phyloP scores from a whole-genome alignment of 768 basidiomycete species.

The Kwoniella heveanensis region DNA sequence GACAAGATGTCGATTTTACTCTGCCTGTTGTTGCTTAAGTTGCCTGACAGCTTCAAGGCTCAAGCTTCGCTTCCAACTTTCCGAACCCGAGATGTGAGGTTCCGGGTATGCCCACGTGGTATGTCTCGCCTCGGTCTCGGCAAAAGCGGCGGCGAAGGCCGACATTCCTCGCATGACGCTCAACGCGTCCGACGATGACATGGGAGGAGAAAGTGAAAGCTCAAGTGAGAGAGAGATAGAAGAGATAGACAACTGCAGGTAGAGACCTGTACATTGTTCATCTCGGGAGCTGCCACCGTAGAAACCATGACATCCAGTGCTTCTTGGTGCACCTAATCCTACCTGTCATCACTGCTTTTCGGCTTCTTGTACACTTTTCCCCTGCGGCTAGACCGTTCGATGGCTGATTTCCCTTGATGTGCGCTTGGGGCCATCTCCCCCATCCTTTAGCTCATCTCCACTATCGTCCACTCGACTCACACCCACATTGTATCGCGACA shows the following conservation, averaged over 20 bases:
- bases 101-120: neutral
- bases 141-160: neutral
- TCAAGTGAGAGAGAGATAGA: neutral
- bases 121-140: neutral
- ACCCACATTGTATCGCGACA: neutral
- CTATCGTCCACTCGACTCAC: too few relatives aligned
- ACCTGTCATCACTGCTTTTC: neutral
- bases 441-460: neutral
- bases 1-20: too few relatives aligned
- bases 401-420: neutral
- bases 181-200: neutral
- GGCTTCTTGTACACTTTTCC: neutral
- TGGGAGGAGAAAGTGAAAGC: neutral
- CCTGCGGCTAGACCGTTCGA: neutral
- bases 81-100: too few relatives aligned
- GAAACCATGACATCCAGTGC: neutral
- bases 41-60: too few relatives aligned
- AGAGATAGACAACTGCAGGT: neutral
- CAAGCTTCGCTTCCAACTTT: too few relatives aligned
- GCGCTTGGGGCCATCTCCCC: neutral
- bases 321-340: neutral
- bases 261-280: neutral
- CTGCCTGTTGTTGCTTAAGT: too few relatives aligned
- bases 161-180: neutral
- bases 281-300: neutral